These are phyloP conservation scores for Fragilariopsis cylindrus DNA, from an alignment of 108 stramenopile genomes.

Conservation along the genomic window DNA sequence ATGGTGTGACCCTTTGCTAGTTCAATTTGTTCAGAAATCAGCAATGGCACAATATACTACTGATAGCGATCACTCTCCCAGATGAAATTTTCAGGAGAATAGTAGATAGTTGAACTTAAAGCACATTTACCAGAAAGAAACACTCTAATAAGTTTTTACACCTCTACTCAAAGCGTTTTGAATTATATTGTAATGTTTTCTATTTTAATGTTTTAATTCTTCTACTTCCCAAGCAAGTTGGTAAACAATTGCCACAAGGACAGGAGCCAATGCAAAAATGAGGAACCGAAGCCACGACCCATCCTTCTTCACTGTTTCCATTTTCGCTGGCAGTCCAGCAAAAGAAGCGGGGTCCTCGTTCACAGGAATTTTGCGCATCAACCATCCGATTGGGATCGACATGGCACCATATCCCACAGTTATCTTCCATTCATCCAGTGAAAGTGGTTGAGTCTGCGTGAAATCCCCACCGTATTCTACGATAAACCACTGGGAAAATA, in stretches of 20 bases:
- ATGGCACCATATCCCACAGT: constrained; percentile 61
- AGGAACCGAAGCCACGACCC: constrained; percentile 29
- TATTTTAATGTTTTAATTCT: constrained; percentile 43
- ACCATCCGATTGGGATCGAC: constrained; percentile 70
- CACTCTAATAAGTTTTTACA: too few species aligned
- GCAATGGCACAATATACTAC: too few species aligned
- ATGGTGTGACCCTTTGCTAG: too few species aligned
- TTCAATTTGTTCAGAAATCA: too few species aligned
- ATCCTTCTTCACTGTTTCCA: constrained; percentile 25
- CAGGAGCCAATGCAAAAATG: constrained; percentile 39
- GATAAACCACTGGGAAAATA: constrained; percentile 81
- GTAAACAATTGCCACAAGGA: constrained; percentile 53
- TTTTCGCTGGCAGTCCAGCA: constrained; percentile 50
- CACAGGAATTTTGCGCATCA: constrained; percentile 73
- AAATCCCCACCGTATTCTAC: constrained; percentile 91
- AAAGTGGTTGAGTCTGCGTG: constrained; percentile 60
- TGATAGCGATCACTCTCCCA: too few species aligned
- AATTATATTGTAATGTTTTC: neutral
- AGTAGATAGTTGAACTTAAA: too few species aligned
- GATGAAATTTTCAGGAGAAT: too few species aligned
- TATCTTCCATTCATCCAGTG: constrained; percentile 62
- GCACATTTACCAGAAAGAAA: too few species aligned
- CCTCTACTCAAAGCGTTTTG: neutral
- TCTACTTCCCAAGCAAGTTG: constrained; percentile 59
- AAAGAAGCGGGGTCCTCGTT: constrained; percentile 64